A percentile compares a stretch with the other conserved stretches of the same genome.
These are phyloP conservation scores for Sarocladium strictum DNA, from an alignment of 2,329 filamentous ascomycete species.

Conservation along the genomic window DNA sequence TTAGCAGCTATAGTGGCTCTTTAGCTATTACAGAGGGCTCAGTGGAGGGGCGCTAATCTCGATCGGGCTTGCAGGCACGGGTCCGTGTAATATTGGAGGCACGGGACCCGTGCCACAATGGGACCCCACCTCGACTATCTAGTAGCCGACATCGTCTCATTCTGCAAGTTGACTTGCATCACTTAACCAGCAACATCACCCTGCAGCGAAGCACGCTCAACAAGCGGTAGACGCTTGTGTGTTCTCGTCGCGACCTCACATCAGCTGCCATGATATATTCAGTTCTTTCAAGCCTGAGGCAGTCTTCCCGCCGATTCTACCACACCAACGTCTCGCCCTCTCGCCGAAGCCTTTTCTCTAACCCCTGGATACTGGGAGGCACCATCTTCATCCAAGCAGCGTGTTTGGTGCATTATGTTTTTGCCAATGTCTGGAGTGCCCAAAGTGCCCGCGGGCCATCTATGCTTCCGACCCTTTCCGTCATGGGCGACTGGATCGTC, in stretches of 20 bases:
- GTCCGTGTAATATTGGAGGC: too few species aligned
- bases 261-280: not conserved
- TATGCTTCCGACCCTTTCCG: conserved; percentile 81
- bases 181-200: not conserved
- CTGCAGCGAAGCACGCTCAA: not conserved
- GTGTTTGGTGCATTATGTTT: conserved; percentile 36
- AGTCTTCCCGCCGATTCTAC: not conserved
- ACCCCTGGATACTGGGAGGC: conserved; percentile 20
- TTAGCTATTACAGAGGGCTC: too few species aligned
- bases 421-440: conserved; percentile 57
- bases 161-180: too few species aligned
- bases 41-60: too few species aligned
- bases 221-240: not conserved
- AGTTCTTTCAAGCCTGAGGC: not conserved
- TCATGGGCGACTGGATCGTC: conserved; percentile 61
- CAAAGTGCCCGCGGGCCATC: conserved; percentile 64
- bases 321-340: not conserved
- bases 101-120: too few species aligned
- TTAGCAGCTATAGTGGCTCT: too few species aligned
- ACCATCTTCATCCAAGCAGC: conserved; percentile 20
- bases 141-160: too few species aligned
- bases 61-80: too few species aligned
- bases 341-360: conserved; percentile 16
- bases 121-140: too few species aligned
- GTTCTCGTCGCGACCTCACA: too few species aligned